These are phyloP conservation scores for Suhomyces kunorum DNA, from an alignment of 1,139 yeast genomes.

Conservation along the genomic window DNA sequence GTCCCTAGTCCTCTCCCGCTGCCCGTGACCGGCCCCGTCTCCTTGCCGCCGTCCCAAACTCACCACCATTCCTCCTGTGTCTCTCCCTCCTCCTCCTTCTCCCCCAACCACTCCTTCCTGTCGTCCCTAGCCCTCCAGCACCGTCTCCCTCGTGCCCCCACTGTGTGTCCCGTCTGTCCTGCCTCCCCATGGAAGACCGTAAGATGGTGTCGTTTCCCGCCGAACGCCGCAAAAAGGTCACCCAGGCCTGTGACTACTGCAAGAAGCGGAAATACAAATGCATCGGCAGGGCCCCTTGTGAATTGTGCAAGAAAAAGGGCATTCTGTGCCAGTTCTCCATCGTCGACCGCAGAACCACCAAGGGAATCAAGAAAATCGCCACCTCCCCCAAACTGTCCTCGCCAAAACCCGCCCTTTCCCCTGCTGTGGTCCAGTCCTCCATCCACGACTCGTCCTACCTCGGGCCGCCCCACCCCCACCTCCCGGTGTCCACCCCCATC, in stretches of 20 bases:
- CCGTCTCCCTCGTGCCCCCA: neutral
- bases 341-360: conserved; percentile 30
- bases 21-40: too few relatives aligned
- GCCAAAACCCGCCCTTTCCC: conserved; percentile 1
- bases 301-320: conserved; percentile 27
- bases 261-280: conserved; percentile 25
- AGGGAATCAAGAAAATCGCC: conserved; percentile 14
- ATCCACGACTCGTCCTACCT: neutral
- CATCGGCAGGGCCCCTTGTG: conserved; percentile 32
- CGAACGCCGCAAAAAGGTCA: conserved; percentile 21
- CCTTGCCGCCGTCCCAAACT: too few relatives aligned
- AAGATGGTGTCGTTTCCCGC: conserved; percentile 13
- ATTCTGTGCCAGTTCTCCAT: conserved; percentile 28
- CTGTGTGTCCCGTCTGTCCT: neutral
- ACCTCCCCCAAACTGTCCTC: conserved; percentile 3
- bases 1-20: too few relatives aligned
- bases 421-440: neutral
- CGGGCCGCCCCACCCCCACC: conserved; percentile 1
- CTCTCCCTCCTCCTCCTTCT: neutral
- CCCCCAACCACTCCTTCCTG: neutral
- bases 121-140: neutral
- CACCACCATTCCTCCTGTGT: neutral
- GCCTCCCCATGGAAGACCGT: conserved; percentile 11
- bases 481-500: neutral
- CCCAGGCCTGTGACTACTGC: conserved; percentile 22